A percentile compares a stretch with the other conserved stretches of the same genome.
Evolutionary conservation across 257 asterid species (phyloP).

Genomic region (Leonotis leonurus): DNA sequence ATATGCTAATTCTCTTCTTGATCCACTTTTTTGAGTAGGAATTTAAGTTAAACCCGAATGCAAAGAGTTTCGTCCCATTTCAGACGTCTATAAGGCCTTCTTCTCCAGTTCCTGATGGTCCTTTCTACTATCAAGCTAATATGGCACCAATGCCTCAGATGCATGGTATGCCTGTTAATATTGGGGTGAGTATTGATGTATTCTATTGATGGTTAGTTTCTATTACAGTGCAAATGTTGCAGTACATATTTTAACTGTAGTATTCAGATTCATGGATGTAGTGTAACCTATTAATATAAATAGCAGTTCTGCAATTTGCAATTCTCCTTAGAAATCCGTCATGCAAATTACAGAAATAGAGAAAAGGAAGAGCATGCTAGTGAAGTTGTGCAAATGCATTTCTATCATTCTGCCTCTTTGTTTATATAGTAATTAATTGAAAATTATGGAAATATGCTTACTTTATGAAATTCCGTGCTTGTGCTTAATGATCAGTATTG

Average conservation of each 20-base stretch:
- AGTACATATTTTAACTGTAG: neutral
- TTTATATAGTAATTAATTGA: neutral
- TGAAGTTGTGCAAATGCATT: neutral
- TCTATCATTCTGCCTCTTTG: neutral
- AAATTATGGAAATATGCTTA: neutral
- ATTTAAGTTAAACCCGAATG: constrained; percentile 83
- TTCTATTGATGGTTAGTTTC: constrained; percentile 1
- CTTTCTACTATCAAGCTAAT: constrained; percentile 83
- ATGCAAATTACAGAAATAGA: neutral
- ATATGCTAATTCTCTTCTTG: constrained; percentile 12
- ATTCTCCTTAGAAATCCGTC: neutral
- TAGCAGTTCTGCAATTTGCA: neutral
- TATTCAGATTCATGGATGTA: neutral
- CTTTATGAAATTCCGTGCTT: neutral
- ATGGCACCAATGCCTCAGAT: constrained; percentile 57
- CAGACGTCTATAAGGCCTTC: constrained; percentile 66
- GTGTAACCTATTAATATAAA: neutral
- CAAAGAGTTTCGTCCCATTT: constrained; percentile 74
- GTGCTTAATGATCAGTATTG: neutral
- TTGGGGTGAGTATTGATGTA: constrained; percentile 60
- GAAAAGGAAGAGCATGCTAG: neutral
- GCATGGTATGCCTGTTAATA: constrained; percentile 82
- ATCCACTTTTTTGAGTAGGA: constrained; percentile 50
- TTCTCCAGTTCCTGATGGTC: constrained; percentile 72
- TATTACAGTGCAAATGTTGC: neutral